Base-by-base conservation (phyloP, 108 stramenopile species). In the Skeletonema menzelii region DNA sequence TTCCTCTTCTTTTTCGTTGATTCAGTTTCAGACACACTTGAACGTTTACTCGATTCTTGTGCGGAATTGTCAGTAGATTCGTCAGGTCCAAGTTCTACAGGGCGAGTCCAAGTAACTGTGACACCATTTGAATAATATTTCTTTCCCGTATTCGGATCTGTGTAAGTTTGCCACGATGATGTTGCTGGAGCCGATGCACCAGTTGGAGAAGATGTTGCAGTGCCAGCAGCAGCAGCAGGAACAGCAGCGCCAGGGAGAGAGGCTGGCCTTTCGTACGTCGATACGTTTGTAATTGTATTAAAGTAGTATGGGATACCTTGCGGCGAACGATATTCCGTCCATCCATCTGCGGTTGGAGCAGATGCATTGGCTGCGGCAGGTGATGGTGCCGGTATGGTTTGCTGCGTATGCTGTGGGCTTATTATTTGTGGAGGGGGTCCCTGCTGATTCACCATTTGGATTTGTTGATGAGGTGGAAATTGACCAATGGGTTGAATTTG, bases 111-210 rank as follows among this genome's bases (percentile, higher is more conserved):
- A 14, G 88, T 91, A 3, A 91, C 89, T 26, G 80, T 83, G 5
- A 83, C 77, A 24, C 93, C 93, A 82, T 95, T 77, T 15, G 88
- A 91, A 75, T 95, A 95, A 59, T 92, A 95, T 17, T 77, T 87
- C 63, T 85, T 92, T 27, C 91, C 91, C 2, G 88, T 82, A 7
- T 59, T 68, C 30, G 73, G 61, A 66, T 92, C 93, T 4, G 75
- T 84, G 67, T 91, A 88, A 42, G 87, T 85, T 19, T 72, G 69
- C 93, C 93, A 95, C 49, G 61, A 69, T 63, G 40, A 15, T 14
- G 42, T 20, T 7, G 42, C 27, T 7, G 67, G 32, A 30, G 63
- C 13, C 31, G 72, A 14, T 4, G 63, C 6, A 22, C 55, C 19
- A 40, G 72, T 24, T 63, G 30, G 27, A 14, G 34, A 34, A 6